Base-by-base conservation (phyloP, 805 yeast species). In the Candida manassasensis region DNA sequence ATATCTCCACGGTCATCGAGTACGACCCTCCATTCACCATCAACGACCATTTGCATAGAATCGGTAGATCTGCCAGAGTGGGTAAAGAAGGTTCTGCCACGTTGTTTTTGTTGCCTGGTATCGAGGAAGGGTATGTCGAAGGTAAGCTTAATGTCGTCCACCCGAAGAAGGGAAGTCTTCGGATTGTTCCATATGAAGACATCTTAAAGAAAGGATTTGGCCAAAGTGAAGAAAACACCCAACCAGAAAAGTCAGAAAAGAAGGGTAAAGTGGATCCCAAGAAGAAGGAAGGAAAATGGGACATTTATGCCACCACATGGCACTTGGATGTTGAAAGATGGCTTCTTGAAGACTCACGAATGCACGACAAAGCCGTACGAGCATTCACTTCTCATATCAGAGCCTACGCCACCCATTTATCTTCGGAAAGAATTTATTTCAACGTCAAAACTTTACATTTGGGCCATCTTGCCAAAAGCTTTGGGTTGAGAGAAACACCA, bases 1-100 rank as follows among this genome's bases (percentile, higher is more conserved):
- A 77, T 34, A 86, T 93, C 39, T 76, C 93, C 29, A 77, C 81
- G 32, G 96, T 93, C 21, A 70, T 93, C 13, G 98, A 93, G 57
- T 82, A 80, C 49, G 99, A 93, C 55, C 96, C 99, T 2, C 96
- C 98, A 4, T 89, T 90, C 52, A 75, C 93, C 1, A 70, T 87
- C 4, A 97, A 88, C 43, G 99, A 93, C 55, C 98, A 93, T 69
- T 67, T 93, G 39, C 99, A 93, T 59, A 75, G 99, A 59, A 85
- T 89, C 37, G 99, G 99, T 36, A 79, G 99, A 67, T 88, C 97
- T 9, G 99, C 99, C 6, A 80, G 99, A 64, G 95, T 94, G n/a
- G 98, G 98, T 43, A 73, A 79, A 29, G 59, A 66, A 26, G 99
- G 99, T 56, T 71, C 71, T 25, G 84, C 97, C 1, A 57, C 78